phyloP scores from a whole-genome alignment of 495 filamentous ascomycete species.

The Aspergillus nidulans region DNA sequence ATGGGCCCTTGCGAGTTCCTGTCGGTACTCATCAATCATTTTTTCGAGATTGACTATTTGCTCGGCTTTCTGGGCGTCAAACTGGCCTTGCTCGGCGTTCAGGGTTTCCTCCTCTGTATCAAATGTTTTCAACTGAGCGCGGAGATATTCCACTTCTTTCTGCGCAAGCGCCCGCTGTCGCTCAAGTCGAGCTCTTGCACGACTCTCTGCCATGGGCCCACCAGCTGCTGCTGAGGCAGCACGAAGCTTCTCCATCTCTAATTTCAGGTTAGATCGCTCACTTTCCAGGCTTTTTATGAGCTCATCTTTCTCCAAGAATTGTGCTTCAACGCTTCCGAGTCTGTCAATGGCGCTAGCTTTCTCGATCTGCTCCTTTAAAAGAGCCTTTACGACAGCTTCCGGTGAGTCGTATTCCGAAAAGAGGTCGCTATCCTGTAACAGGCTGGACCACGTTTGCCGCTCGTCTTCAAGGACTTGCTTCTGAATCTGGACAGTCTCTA shows the following conservation, averaged over 20 bases:
- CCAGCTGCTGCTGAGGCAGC: constrained; percentile 26
- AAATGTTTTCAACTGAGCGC: constrained; percentile 86
- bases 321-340: constrained; percentile 72
- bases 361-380: constrained; percentile 77
- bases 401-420: constrained; percentile 78
- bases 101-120: constrained; percentile 86
- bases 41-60: constrained; percentile 80
- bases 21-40: constrained; percentile 81
- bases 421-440: constrained; percentile 64
- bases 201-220: constrained; percentile 41
- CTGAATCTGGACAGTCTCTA: constrained; percentile 73
- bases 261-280: constrained; percentile 54
- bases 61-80: constrained; percentile 69
- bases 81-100: constrained; percentile 60
- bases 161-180: constrained; percentile 77
- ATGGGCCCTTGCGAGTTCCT: constrained; percentile 71
- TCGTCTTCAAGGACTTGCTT: constrained; percentile 88
- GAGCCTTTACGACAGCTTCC: constrained; percentile 78
- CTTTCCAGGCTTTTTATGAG: constrained; percentile 66
- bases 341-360: constrained; percentile 71
- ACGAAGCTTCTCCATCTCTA: constrained; percentile 69
- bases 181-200: constrained; percentile 68
- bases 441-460: constrained; percentile 76
- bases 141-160: constrained; percentile 90
- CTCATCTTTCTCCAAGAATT: constrained; percentile 75